Base-by-base conservation (phyloP, 2,329 filamentous ascomycete genomes). In the Colletotrichum gloeosporioides region DNA sequence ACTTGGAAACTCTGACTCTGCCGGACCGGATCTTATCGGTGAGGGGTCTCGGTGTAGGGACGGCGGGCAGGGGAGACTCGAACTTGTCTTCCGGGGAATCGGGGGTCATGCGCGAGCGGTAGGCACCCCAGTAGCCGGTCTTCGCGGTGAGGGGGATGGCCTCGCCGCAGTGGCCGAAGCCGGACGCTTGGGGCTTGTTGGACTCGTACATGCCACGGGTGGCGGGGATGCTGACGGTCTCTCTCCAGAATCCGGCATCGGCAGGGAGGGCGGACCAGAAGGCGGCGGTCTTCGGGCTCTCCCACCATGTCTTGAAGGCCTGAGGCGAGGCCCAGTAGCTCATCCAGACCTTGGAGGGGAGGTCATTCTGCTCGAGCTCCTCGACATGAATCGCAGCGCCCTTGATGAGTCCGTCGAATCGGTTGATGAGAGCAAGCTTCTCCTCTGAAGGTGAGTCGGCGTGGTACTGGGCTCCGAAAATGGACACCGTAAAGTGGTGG, bases 111-210 rank as follows among this genome's bases (percentile, higher is more conserved):
- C 73, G 73, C 31, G 73, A 75, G 31, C 73, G 73, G 69, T 75
- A 75, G 63, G 73, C 73, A 32, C 73, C 73, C 73, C 73, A 75
- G 73, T 75, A 75, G 15, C 69, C 73, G 34, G 73, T 75, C 55
- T 75, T 75, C 36, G 55, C 53, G 22, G 73, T 75, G 25, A 75
- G 69, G 36, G 73, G 73, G 55, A 75, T 75, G 31, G 36, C 27
- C 25, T 75, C 69, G 57, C 73, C 73, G 53, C 73, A 75, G 69
- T 75, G 73, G 15, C 73, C 73, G 55, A 75, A 75, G 31, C 73
- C 73, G 15, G 73, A 75, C 3, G 69, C 13, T 27, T 44, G 25
- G 22, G 18, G 27, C 69, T 75, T 75, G 73, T 72, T 75, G 62
- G 73, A 63, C 29, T 75, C 73, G 63, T 75, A 75, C 69, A 75